Evolutionary conservation across 768 basidiomycete genomes (phyloP), one percentile per base, ranked within the genome.

Genomic region (Phanerodontia chrysosporium): DNA sequence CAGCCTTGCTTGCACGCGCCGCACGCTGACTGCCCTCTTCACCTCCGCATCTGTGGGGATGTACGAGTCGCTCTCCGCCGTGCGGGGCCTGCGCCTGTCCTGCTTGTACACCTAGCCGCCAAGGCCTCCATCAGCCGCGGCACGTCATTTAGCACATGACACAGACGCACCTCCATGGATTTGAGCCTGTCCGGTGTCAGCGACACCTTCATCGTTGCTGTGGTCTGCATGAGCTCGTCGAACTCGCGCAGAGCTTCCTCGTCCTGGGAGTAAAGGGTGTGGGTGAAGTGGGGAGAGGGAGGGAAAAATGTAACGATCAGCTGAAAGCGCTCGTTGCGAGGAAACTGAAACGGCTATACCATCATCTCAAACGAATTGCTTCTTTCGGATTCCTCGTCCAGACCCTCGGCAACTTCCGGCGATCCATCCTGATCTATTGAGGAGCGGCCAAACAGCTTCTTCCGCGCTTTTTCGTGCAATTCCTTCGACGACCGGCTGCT

Each of bases 181-280:
- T 86, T 90, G 58, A 98, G 78, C 55, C 95, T 82, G 76, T 97
- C 94, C 58, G 95, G 95, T 32, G 95, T 98, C 62, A 97, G 80
- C 44, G 94, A 96, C 66, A 98, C 87, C 70, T 93, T 97, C 89
- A 97, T 90, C 21, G 95, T 98, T 58, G 89, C 80, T 60, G 88
- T 84, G 59, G 91, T 93, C 53, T 84, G 85, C 85, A 98, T 88
- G 72, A 98, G 78, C 72, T 93, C 86, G 73, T 98, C 95, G 71
- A 98, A 98, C 70, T 96, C 91, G 57, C 66, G 65, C n/a, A 67
- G 55, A 21, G 64, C 70, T 69, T 69, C 82, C 69, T 85, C 82
- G 84, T 89, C 65, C 67, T 69, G 65, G 12, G 25, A 39, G 48
- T 25, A 51, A 42, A 53, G 52, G 35, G 24, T 28, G 53, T 36